Evolutionary conservation across 2,329 filamentous ascomycete species (phyloP).

Genomic region (Cladorrhinum sp.): DNA sequence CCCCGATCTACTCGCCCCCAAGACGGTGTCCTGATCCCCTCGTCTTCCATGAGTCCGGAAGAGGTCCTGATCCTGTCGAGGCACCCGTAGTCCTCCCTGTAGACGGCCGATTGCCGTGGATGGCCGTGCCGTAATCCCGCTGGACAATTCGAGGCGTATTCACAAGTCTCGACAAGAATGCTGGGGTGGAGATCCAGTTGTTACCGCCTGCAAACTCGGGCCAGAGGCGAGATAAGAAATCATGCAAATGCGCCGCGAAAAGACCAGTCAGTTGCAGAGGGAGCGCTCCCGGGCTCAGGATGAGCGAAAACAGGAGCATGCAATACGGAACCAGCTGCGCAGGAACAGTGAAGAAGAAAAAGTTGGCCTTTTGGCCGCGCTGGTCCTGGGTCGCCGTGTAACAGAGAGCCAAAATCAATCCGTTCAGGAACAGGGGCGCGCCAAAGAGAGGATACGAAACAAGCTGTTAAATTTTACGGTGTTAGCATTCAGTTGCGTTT

Average conservation of each 20-base stretch:
- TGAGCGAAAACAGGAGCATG: slow-evolving; percentile 70
- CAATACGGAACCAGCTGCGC: slow-evolving; percentile 77
- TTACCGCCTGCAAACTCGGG: slow-evolving; percentile 82
- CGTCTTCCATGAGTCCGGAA: slow-evolving; percentile 62
- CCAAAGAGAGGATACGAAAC: slow-evolving; percentile 52
- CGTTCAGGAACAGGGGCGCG: slow-evolving; percentile 52
- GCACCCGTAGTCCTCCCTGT: slow-evolving; percentile 42
- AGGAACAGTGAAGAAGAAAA: slow-evolving; percentile 81
- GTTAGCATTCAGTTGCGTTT: slow-evolving; percentile 22
- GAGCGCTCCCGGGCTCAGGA: slow-evolving; percentile 60
- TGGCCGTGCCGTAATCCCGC: slow-evolving; percentile 62
- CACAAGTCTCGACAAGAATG: slow-evolving; percentile 66
- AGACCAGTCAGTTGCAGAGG: slow-evolving; percentile 72
- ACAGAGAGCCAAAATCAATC: slow-evolving; percentile 72
- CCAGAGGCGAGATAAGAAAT: slow-evolving; percentile 85
- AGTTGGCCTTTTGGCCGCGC: slow-evolving; percentile 69
- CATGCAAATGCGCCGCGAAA: slow-evolving; percentile 81
- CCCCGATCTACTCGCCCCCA: slow-evolving; percentile 40
- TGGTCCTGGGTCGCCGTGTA: slow-evolving; percentile 89
- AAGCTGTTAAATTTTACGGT: slow-evolving; percentile 36
- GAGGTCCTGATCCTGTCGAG: slow-evolving; percentile 42
- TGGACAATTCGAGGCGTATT: slow-evolving; percentile 45
- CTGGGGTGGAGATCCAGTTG: slow-evolving; percentile 73
- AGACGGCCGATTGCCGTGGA: slow-evolving; percentile 37
- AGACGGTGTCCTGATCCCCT: slow-evolving; percentile 62